Conservation (phyloP, 2,329 filamentous ascomycete genomes). For the Penicillium palitans region DNA sequence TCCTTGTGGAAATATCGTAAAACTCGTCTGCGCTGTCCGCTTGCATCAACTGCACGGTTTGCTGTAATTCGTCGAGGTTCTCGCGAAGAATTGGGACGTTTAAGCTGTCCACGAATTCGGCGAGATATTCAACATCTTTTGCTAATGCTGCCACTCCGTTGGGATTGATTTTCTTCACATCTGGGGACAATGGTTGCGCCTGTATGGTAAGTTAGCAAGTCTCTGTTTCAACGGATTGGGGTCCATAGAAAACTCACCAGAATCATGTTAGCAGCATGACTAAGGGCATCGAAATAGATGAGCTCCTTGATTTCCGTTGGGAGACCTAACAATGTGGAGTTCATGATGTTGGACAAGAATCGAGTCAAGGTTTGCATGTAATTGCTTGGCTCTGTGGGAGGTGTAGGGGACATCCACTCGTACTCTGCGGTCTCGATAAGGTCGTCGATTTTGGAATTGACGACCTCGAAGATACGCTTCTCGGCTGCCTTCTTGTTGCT, state of each 20-base stretch:
- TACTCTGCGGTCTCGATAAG: slow-evolving; percentile 97
- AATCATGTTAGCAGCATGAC: slow-evolving; percentile 84
- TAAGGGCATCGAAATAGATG: slow-evolving; percentile 95
- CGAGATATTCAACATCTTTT: slow-evolving; percentile 79
- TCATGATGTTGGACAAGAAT: slow-evolving; percentile 96
- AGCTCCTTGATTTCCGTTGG: slow-evolving; percentile 95
- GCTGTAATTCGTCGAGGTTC: slow-evolving; percentile 87
- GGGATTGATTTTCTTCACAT: slow-evolving; percentile 83
- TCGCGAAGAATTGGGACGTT: slow-evolving; percentile 85
- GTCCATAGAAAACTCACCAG: slow-evolving; percentile 54
- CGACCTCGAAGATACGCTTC: slow-evolving; percentile 96
- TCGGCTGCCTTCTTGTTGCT: slow-evolving; percentile 93
- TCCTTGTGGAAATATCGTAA: slow-evolving; percentile 84
- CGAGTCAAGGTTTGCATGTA: slow-evolving; percentile 95
- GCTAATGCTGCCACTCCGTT: slow-evolving; percentile 79
- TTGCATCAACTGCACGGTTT: slow-evolving; percentile 86
- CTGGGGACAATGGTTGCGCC: slow-evolving; percentile 73
- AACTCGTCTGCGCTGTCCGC: slow-evolving; percentile 92
- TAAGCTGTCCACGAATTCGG: slow-evolving; percentile 81
- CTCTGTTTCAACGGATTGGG: background rate
- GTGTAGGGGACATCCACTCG: slow-evolving; percentile 71
- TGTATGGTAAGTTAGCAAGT: slow-evolving; percentile 34
- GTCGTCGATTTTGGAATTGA: slow-evolving; percentile 98
- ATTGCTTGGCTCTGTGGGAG: slow-evolving; percentile 73
- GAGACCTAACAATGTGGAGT: slow-evolving; percentile 85